Evolutionary conservation across 2,329 filamentous ascomycete genomes (phyloP), one percentile per base, ranked within the genome.

Genomic region (Lithohypha guttulata): DNA sequence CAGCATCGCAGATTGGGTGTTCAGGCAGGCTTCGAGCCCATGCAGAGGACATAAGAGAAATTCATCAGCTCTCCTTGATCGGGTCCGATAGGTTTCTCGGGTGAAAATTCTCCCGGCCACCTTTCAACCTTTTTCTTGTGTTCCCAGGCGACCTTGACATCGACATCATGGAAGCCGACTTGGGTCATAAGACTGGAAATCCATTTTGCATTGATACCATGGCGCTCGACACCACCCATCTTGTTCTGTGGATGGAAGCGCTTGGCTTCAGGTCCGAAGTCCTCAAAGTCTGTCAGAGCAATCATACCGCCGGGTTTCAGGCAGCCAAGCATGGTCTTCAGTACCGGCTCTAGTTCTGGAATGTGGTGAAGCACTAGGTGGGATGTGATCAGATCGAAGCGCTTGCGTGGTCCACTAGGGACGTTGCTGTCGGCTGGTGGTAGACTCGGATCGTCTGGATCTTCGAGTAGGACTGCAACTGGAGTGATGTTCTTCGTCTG

Each of bases 341-440:
- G 54, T 2, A 73, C 56, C 0, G 51, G 42, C 1, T 51, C 44
- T 5, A 74, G 53, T 29, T 65, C 61, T 0, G 65, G 59, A 14
- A 76, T 66, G 54, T 77, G 73, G 50, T 75, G 72, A 10, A 75
- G 58, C 2, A 71, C 70, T 8, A 76, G 55, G 51, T 76, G 71
- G 13, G 62, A 67, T 1, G 68, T 59, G 33, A 71, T 58, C 0
- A 76, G 58, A 48, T 75, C 69, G 47, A 70, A 75, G 38, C 62
- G 61, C 25, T 56, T 49, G 14, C 60, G 52, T 0, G 45, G 47
- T 0, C 42, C 23, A 13, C 41, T 44, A 3, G 56, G 53, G 3
- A 55, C 43, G 3, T 44, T 45, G 1, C 55, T 45, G 4, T 61
- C 44, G 6, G 46, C 54, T 15, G 58, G 53, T 0, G 62, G 63